Evolutionary conservation across 2,329 filamentous ascomycete genomes (phyloP).

Genomic region (Cladophialophora carrionii): DNA sequence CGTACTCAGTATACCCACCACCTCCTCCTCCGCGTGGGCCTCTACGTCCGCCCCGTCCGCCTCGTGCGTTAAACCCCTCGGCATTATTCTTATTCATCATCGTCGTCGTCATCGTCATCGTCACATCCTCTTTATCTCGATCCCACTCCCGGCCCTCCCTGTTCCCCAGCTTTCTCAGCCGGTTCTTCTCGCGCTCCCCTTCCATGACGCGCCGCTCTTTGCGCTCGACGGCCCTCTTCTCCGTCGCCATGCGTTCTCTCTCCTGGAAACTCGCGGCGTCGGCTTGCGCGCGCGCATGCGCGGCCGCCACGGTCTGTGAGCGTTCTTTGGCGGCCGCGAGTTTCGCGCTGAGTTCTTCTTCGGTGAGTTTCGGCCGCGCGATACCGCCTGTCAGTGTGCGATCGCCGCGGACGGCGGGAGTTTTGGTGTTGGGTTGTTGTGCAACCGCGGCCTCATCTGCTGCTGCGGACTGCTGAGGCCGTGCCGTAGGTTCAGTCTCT

Average conservation of each 20-base stretch:
- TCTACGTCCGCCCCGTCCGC: conserved; percentile 14
- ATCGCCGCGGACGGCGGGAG: conserved; percentile 58
- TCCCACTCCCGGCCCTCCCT: conserved; percentile 66
- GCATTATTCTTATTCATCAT: too few relatives aligned
- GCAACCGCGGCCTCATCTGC: conserved; percentile 15
- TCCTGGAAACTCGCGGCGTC: conserved; percentile 67
- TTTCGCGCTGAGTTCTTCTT: conserved; percentile 64
- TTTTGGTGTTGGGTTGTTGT: conserved; percentile 30
- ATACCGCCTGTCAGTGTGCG: conserved; percentile 58
- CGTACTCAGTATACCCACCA: conserved; percentile 1
- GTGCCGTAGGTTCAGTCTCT: background rate
- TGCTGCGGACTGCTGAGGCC: background rate
- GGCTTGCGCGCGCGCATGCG: conserved; percentile 68
- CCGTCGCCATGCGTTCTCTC: conserved; percentile 62
- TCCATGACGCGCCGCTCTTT: conserved; percentile 63
- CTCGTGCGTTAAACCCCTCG: conserved; percentile 37
- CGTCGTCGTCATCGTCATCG: too few relatives aligned
- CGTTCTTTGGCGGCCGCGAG: conserved; percentile 65
- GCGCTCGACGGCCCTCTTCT: conserved; percentile 56
- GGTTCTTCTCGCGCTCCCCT: conserved; percentile 64
- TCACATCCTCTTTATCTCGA: conserved; percentile 61
- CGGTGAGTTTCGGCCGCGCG: conserved; percentile 64
- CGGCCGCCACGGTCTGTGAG: conserved; percentile 62
- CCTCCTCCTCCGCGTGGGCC: background rate
- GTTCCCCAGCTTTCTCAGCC: conserved; percentile 62